Evolutionary conservation across 1,139 yeast species (phyloP), one percentile per base, ranked within the genome.

Genomic region (Blastobotrys indianensis): DNA sequence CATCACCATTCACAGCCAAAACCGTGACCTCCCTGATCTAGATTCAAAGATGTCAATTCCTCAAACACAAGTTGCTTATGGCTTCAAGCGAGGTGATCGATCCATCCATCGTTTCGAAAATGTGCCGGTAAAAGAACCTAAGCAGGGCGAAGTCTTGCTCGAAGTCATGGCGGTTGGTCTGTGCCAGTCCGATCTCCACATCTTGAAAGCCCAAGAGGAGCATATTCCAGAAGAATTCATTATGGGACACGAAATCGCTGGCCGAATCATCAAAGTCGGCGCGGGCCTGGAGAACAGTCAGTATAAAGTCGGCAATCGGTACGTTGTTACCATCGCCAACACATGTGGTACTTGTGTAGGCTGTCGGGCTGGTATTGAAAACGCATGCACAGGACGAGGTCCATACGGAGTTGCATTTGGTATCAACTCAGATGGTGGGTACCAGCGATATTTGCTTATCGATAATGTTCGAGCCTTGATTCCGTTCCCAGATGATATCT

Each of bases 241-340:
- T 17, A 73, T 76, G 75, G 81, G 81, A 16, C 80, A 76, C 58
- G 80, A 76, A 59, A 71, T 76, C 40, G 76, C 78, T 3, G 81
- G 80, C 1, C 63, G 61, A 47, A 60, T 76, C 31, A 70, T 63
- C 29, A 59, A 61, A 20, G 65, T 66, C 2, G 80, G 80, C 6
- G 51, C 53, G 1, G 63, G 57, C 2, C 60, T 59, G 3, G 56
- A 56, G 35, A 44, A 54, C 28, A 54, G 55, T 25, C 51, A 55
- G 9, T 72, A 61, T 56, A 55, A 59, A 34, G 49, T 60, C 20
- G 77, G 78, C 4, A 57, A 58, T 4, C 59, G 77, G 38, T 71
- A 63, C 49, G 67, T 73, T 10, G 53, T 74, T 39, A 59, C 59
- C 38, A 72, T 73, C 33, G 54, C 64, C 10, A 58, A 66, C 44